These are phyloP conservation scores for Cyberlindnera meyerae DNA, from an alignment of 805 yeast genomes.

Conservation along the genomic window DNA sequence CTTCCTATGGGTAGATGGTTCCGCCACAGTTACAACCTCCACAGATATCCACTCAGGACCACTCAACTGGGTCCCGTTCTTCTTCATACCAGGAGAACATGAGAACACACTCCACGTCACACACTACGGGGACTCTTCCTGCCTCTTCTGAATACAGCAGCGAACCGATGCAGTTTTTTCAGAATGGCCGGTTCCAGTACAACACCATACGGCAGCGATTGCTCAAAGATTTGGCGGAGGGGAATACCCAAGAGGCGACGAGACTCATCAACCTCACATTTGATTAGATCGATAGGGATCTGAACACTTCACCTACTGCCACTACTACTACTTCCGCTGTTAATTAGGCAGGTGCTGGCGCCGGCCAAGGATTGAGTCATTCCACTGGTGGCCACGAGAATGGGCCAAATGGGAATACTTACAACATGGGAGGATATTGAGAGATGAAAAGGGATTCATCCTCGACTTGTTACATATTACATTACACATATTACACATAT, in stretches of 20 bases:
- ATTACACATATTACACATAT: too few relatives aligned
- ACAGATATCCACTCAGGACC: too few relatives aligned
- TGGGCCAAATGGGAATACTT: too few relatives aligned
- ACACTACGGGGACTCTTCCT: background rate
- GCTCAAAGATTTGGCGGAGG: conserved; percentile 17
- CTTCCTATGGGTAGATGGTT: background rate
- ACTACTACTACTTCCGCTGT: background rate
- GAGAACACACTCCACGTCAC: background rate
- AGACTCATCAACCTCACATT: conserved; percentile 20
- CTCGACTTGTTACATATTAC: too few relatives aligned
- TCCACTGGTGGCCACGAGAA: too few relatives aligned
- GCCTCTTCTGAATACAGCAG: background rate
- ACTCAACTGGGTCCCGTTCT: too few relatives aligned
- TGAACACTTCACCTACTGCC: background rate
- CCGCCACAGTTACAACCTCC: background rate
- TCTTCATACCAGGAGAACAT: too few relatives aligned
- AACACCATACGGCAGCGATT: conserved; percentile 15
- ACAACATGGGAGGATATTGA: too few relatives aligned
- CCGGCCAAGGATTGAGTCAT: background rate
- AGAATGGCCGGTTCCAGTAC: conserved; percentile 22
- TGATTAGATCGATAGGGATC: conserved; percentile 21
- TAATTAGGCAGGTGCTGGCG: background rate
- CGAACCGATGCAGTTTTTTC: conserved; percentile 15
- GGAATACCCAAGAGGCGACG: conserved; percentile 2
- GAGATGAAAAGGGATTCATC: too few relatives aligned